Conservation (phyloP, 2,329 filamentous ascomycete genomes). For the Ophiosphaerella herpotricha region DNA sequence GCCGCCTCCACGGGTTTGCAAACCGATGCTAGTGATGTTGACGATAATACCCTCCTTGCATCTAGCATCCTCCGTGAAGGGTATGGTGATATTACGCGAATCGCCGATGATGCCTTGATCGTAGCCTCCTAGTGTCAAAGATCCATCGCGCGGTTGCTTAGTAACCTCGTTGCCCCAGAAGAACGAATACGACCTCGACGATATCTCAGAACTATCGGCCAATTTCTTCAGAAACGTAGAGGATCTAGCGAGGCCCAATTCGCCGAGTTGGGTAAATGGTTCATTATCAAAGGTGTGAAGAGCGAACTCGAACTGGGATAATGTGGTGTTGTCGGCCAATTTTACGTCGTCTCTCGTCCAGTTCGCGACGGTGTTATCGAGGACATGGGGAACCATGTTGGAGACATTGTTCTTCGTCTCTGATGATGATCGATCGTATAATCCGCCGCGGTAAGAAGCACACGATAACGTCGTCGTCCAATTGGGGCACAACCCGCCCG, state of each 20-base stretch:
- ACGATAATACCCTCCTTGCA: constrained; percentile 12
- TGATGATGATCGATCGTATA: constrained; percentile 4
- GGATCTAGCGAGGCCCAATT: constrained; percentile 5
- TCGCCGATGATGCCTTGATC: constrained; percentile 4
- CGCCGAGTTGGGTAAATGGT: neutral
- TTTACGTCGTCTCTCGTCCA: constrained; percentile 6
- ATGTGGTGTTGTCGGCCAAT: neutral
- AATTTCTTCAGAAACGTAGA: constrained; percentile 6
- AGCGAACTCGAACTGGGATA: constrained; percentile 7
- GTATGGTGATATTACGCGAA: constrained; percentile 1
- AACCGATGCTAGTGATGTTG: constrained; percentile 3
- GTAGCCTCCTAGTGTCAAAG: constrained; percentile 10
- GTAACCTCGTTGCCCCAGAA: constrained; percentile 14
- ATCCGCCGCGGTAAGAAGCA: constrained; percentile 5
- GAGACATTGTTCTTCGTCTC: neutral
- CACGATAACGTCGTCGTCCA: neutral
- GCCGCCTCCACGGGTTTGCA: neutral
- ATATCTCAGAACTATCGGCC: constrained; percentile 1
- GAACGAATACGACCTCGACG: constrained; percentile 8
- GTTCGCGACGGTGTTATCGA: constrained; percentile 3
- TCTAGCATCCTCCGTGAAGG: neutral
- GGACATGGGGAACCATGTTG: neutral
- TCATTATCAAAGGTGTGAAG: neutral
- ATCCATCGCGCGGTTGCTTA: constrained; percentile 8
- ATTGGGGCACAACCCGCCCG: neutral